Conservation (phyloP, 2,329 filamentous ascomycete genomes). For the Zopfia rhizophila region DNA sequence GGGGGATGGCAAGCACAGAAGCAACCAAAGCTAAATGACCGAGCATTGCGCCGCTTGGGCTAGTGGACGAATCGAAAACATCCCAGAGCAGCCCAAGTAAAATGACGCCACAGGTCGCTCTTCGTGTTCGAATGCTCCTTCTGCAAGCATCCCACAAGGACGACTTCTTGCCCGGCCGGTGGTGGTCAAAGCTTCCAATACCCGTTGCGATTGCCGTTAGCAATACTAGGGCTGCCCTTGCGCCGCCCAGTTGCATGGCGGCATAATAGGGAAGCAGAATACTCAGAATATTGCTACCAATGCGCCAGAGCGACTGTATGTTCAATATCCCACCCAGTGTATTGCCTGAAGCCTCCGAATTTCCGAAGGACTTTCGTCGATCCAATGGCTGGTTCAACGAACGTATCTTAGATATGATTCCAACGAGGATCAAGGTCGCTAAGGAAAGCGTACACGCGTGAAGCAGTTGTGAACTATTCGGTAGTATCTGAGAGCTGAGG, state of each 20-base stretch:
- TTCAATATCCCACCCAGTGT: not conserved
- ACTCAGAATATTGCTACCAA: slow-evolving; percentile 50
- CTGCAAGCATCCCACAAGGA: slow-evolving; percentile 40
- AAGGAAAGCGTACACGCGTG: slow-evolving; percentile 59
- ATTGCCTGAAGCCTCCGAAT: slow-evolving; percentile 25
- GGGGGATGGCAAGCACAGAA: slow-evolving; percentile 61
- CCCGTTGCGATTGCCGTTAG: slow-evolving; percentile 60
- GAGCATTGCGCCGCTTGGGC: slow-evolving; percentile 41
- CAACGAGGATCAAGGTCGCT: slow-evolving; percentile 57
- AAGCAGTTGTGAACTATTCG: slow-evolving; percentile 45
- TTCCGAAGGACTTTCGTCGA: slow-evolving; percentile 44
- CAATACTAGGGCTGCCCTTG: slow-evolving; percentile 63
- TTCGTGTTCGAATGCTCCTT: slow-evolving; percentile 49
- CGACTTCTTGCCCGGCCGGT: slow-evolving; percentile 43
- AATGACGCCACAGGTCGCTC: slow-evolving; percentile 49
- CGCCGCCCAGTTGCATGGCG: slow-evolving; percentile 64
- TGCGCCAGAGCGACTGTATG: slow-evolving; percentile 25
- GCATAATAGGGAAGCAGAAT: slow-evolving; percentile 67
- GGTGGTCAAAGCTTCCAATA: slow-evolving; percentile 46
- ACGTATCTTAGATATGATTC: slow-evolving; percentile 50
- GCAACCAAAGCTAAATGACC: slow-evolving; percentile 60
- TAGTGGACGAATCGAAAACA: slow-evolving; percentile 33
- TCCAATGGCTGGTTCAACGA: slow-evolving; percentile 44
- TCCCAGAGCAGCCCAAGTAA: slow-evolving; percentile 48
- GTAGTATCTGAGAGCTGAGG: slow-evolving; percentile 8